Percentiles rank a stretch among this genome's conserved stretches.
These are phyloP conservation scores for Agarophyton chilense DNA, from an alignment of 23 red algal genomes.

Conservation along the genomic window DNA sequence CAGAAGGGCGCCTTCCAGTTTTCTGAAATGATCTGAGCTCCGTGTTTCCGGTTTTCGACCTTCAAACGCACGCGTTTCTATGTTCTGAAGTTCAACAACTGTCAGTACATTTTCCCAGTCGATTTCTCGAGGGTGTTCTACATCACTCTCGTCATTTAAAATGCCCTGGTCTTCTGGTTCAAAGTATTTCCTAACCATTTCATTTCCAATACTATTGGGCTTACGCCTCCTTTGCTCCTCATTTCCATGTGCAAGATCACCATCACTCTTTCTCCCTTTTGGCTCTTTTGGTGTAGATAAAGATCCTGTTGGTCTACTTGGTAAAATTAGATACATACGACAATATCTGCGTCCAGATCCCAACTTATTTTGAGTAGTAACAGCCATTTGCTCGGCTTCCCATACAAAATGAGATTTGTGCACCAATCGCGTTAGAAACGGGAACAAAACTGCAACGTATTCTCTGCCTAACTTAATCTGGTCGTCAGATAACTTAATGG, in stretches of 20 bases:
- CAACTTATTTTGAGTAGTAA: background rate
- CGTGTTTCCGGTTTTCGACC: background rate
- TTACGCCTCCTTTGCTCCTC: background rate
- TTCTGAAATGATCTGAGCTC: background rate
- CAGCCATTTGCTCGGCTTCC: constrained; percentile 2
- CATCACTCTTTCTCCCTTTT: background rate
- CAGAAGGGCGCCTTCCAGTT: constrained; percentile 44
- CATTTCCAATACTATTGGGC: background rate
- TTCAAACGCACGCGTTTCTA: background rate
- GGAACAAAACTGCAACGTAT: constrained; percentile 42
- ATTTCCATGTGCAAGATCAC: background rate
- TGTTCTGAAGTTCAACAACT: constrained; percentile 8
- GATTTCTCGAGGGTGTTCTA: background rate
- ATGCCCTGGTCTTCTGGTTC: background rate
- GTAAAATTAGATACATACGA: constrained; percentile 52
- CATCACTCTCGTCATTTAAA: background rate
- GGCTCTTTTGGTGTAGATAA: background rate
- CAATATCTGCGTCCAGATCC: background rate
- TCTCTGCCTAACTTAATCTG: constrained; percentile 19
- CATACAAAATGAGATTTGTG: constrained; percentile 31
- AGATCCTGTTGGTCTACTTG: background rate
- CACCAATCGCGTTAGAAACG: background rate
- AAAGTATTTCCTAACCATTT: constrained; percentile 33
- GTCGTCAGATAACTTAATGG: background rate
- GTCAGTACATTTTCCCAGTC: constrained; percentile 32